phyloP scores from a whole-genome alignment of 257 asterid genomes.

The Nyctanthes arbortristis region DNA sequence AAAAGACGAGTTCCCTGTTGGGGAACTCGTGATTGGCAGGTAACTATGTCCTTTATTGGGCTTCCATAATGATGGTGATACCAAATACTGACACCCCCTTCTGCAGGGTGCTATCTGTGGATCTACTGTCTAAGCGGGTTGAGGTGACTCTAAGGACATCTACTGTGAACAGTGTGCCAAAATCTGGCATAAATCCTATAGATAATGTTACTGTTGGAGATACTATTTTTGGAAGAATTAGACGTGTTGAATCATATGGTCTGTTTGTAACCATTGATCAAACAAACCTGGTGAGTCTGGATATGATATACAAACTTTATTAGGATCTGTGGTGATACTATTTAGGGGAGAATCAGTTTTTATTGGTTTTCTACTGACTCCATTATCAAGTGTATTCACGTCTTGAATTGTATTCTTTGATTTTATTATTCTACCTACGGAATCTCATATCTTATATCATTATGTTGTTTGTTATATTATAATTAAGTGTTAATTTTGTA shows the following conservation, averaged over 20 bases:
- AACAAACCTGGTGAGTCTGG: slow-evolving; percentile 75
- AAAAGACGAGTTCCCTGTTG: slow-evolving; percentile 73
- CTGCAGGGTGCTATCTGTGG: slow-evolving; percentile 86
- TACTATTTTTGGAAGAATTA: slow-evolving; percentile 72
- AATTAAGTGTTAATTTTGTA: slow-evolving; percentile 1
- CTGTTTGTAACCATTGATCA: slow-evolving; percentile 72
- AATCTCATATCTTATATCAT: background rate
- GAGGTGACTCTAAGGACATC: slow-evolving; percentile 86
- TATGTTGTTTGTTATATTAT: slow-evolving; percentile 1
- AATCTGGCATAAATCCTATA: slow-evolving; percentile 46
- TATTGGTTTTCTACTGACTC: too few relatives aligned
- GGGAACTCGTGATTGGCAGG: slow-evolving; percentile 85
- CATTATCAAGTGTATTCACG: too few relatives aligned
- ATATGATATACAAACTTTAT: too few relatives aligned
- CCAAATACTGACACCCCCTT: slow-evolving; percentile 28
- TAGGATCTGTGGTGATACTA: too few relatives aligned
- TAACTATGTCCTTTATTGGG: slow-evolving; percentile 35
- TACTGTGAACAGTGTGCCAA: slow-evolving; percentile 34
- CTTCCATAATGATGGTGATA: slow-evolving; percentile 23
- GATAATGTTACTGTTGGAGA: slow-evolving; percentile 59
- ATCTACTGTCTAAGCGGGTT: slow-evolving; percentile 81
- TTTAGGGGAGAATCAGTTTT: too few relatives aligned
- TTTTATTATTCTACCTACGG: slow-evolving; percentile 3
- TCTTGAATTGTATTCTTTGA: slow-evolving; percentile 11
- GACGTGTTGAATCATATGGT: slow-evolving; percentile 81